Evolutionary conservation across 202 grass and related monocot species (phyloP), one percentile per base, ranked within the genome.

Genomic region (Musa balbisiana): DNA sequence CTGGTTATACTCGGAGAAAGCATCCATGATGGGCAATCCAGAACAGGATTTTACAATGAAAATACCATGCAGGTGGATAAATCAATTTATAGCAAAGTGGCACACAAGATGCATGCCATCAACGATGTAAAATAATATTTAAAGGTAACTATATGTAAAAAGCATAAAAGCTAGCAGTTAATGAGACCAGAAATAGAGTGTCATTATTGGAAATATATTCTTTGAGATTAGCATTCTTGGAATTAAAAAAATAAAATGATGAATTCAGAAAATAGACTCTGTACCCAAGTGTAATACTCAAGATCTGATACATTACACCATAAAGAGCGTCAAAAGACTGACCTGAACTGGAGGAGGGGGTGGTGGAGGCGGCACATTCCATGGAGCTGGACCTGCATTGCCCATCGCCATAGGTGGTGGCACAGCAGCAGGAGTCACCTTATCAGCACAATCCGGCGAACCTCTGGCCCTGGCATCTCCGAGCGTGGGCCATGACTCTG

Each of bases 401-500:
- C n/a, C 52, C 75, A 12, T 50, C 73, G 75, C 77, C 90, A 78
- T 74, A 83, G 80, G 67, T 25, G 33, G 20, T 20, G 43, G 80
- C 9, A 43, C 53, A n/a, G 64, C 62, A 1, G 81, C 11, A 52
- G 23, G 49, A 49, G 56, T 14, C 56, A 29, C 67, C 83, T 80
- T 93, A 20, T 63, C 49, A 3, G 79, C 64, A 52, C 43, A 25
- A 65, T 87, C 78, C 56, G 51, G 50, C 22, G 81, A n/a, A 1
- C 23, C 81, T 65, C 84, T 90, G 22, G 81, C 73, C 75, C 81
- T 83, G 19, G 85, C 62, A 67, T 93, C 91, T 64, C 86, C 85
- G 5, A 93, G 83, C 21, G 83, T 83, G 51, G 91, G 85, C 91
- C 91, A 90, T 17, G 87, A 87, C 9, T 90, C 81, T 52, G 83